These are phyloP conservation scores for Lentinula lateritia DNA, from an alignment of 768 basidiomycete species.

Conservation along the genomic window DNA sequence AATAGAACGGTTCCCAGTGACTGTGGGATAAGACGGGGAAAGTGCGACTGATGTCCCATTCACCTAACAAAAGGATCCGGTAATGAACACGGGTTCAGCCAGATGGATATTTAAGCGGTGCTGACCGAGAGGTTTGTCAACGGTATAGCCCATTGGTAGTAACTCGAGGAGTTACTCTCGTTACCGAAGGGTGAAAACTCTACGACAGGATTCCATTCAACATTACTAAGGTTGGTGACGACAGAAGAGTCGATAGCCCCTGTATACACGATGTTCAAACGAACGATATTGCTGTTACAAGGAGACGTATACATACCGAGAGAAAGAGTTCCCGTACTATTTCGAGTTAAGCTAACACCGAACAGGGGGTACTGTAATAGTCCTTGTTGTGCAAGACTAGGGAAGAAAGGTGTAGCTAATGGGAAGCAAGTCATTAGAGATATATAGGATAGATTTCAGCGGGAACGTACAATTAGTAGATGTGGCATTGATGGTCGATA, in stretches of 20 bases:
- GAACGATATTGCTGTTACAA: background rate
- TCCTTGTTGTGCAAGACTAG: constrained; percentile 56
- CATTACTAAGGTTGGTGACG: constrained; percentile 51
- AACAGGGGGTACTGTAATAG: constrained; percentile 71
- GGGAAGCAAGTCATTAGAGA: constrained; percentile 3
- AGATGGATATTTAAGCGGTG: background rate
- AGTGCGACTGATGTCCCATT: constrained; percentile 49
- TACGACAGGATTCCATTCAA: constrained; percentile 71
- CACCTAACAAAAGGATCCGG: constrained; percentile 32
- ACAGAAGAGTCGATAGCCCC: constrained; percentile 75
- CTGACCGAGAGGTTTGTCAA: constrained; percentile 43
- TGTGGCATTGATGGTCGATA: constrained; percentile 51
- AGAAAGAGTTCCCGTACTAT: constrained; percentile 56
- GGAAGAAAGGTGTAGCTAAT: constrained; percentile 67
- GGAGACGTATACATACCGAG: constrained; percentile 40
- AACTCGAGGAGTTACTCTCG: constrained; percentile 58
- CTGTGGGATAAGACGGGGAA: constrained; percentile 57
- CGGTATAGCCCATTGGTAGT: constrained; percentile 72
- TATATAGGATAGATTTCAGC: background rate
- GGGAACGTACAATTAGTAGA: constrained; percentile 42
- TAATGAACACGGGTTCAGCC: background rate
- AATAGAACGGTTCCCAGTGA: constrained; percentile 49
- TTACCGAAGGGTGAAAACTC: constrained; percentile 63
- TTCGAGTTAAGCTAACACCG: constrained; percentile 59
- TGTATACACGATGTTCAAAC: constrained; percentile 17